Percentiles rank a stretch among this genome's conserved stretches.
These are phyloP conservation scores for Lachancea waltii DNA, from an alignment of 805 yeast genomes.

Conservation along the genomic window DNA sequence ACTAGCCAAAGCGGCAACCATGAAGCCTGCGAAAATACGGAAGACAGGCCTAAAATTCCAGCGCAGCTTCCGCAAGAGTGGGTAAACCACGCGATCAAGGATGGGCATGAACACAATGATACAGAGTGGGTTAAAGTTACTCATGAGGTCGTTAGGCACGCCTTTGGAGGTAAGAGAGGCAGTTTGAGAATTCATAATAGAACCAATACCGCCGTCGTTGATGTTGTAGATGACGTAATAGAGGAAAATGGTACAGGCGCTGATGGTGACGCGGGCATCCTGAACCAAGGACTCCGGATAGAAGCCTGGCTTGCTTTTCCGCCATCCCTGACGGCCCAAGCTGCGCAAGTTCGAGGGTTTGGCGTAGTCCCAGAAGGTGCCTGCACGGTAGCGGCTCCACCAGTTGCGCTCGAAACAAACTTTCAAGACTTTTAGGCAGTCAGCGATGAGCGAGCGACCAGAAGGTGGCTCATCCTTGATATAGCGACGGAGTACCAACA, in stretches of 20 bases:
- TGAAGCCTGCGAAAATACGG: constrained; percentile 64
- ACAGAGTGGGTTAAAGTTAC: constrained; percentile 68
- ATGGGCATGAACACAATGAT: constrained; percentile 74
- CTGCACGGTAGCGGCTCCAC: constrained; percentile 36
- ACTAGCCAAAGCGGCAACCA: constrained; percentile 60
- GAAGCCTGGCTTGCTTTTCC: constrained; percentile 23
- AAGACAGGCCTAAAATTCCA: constrained; percentile 62
- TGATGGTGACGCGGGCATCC: constrained; percentile 39
- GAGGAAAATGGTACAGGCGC: constrained; percentile 41
- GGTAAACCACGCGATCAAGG: constrained; percentile 54
- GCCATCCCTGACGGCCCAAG: constrained; percentile 11
- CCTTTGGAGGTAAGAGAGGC: constrained; percentile 69
- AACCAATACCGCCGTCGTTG: constrained; percentile 14
- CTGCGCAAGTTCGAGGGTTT: constrained; percentile 10
- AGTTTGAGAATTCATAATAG: constrained; percentile 25
- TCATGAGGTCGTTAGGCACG: constrained; percentile 74
- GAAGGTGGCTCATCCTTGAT: constrained; percentile 26
- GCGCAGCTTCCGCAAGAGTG: constrained; percentile 39
- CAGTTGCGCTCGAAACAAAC: constrained; percentile 40
- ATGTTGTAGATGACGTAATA: constrained; percentile 36
- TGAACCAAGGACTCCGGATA: constrained; percentile 39
- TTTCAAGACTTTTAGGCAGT: constrained; percentile 36
- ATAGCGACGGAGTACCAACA: constrained; percentile 30
- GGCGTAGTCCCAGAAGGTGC: constrained; percentile 43
- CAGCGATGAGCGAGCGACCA: constrained; percentile 38